Evolutionary conservation across 2,329 filamentous ascomycete species (phyloP), one percentile per base, ranked within the genome.

Genomic region (Pleoardoris graminearum): DNA sequence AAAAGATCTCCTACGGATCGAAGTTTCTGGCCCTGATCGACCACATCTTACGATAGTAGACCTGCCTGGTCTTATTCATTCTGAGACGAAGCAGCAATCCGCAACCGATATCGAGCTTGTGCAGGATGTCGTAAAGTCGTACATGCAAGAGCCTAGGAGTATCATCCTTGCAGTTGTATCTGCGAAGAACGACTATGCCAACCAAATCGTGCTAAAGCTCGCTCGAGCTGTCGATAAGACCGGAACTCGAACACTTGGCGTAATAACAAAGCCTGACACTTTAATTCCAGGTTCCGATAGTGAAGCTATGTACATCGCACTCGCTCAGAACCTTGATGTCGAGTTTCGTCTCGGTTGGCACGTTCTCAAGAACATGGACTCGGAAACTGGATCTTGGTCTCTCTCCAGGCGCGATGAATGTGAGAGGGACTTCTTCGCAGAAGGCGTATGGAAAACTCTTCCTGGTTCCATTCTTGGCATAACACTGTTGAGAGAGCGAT

Each of bases 181-280:
- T 0, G 75, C 76, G 3, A 72, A 68, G 19, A 75, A 74, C 25
- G 75, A 77, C 17, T 68, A 69, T 23, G 68, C 68, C 1, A 74
- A 73, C 32, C 75, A 79, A 51, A 56, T 53, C 2, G 72, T 78
- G 16, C 2, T 65, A 1, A 46, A 36, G 22, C 21, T 74, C 48
- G 76, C 71, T 8, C 75, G 73, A 50, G 67, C 67, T 8, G 74
- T 76, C 30, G 80, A 84, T 58, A 72, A 70, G 0, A 54, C 68
- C 0, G 70, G 72, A 4, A 58, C 65, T 3, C 76, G 82, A 1
- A 84, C 81, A 0, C 63, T 85, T 0, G 79, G 81, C 0, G 76
- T 85, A 47, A 76, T 85, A 39, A 85, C 81, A 0, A 84, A 83
- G 58, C 78, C 79, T 0, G 81, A 84, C 55, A 61, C 52, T 1